Evolutionary conservation across 1,284 basidiomycete genomes (phyloP).

Genomic region (Tylopilus sp.): DNA sequence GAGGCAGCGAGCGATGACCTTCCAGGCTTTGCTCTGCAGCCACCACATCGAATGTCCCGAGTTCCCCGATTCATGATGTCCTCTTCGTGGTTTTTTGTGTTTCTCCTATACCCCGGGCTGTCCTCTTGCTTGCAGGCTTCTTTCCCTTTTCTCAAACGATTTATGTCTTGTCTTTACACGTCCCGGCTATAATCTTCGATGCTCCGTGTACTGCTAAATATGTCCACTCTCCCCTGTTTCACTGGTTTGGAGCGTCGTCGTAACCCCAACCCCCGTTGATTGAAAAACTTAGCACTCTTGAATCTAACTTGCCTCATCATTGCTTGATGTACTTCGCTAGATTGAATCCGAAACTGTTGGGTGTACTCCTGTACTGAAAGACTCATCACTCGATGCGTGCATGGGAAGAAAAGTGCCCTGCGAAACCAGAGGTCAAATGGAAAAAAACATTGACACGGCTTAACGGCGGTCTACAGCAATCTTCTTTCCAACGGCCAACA

Average conservation of each 20-base stretch:
- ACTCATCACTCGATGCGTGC: too few relatives aligned
- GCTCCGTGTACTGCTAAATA: slow-evolving; percentile 38
- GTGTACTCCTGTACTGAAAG: too few relatives aligned
- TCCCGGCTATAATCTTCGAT: slow-evolving; percentile 40
- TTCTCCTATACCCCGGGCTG: slow-evolving; percentile 14
- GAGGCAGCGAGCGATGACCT: slow-evolving; percentile 50
- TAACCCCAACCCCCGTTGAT: slow-evolving; percentile 32
- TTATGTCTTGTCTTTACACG: slow-evolving; percentile 9
- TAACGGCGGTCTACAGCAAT: neutral
- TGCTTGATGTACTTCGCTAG: slow-evolving; percentile 2
- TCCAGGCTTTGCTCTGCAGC: slow-evolving; percentile 44
- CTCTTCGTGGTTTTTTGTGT: slow-evolving; percentile 1
- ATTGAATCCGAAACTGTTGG: too few relatives aligned
- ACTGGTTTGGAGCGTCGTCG: slow-evolving; percentile 51
- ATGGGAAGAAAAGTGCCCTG: too few relatives aligned
- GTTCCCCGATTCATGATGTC: slow-evolving; percentile 34
- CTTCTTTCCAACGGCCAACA: slow-evolving; percentile 12
- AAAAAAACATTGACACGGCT: neutral
- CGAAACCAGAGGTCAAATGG: too few relatives aligned
- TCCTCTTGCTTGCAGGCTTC: slow-evolving; percentile 5
- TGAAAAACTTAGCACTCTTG: neutral
- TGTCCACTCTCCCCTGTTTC: slow-evolving; percentile 32
- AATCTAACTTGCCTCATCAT: slow-evolving; percentile 2
- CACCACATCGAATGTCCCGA: slow-evolving; percentile 46
- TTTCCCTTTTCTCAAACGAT: slow-evolving; percentile 5